These are phyloP conservation scores for Corchorus capsularis DNA, from an alignment of 345 rosid species.

Conservation along the genomic window DNA sequence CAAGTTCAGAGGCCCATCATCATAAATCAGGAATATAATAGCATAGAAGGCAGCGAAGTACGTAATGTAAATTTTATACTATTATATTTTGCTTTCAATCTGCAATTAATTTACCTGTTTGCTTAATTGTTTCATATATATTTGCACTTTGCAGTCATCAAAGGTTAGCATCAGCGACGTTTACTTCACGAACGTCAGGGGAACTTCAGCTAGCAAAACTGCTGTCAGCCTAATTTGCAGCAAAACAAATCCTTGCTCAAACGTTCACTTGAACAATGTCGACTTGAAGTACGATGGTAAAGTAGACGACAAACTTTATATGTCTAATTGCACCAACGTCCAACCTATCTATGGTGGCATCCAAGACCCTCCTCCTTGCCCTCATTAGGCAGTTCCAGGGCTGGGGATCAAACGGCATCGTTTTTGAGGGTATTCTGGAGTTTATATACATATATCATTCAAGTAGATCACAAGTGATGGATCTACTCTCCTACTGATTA, in stretches of 20 bases:
- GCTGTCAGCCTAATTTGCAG: conserved; percentile 57
- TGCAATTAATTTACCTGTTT: neutral
- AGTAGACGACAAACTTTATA: conserved; percentile 18
- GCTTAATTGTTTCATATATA: neutral
- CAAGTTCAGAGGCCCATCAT: conserved; percentile 55
- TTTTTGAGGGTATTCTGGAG: neutral
- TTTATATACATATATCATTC: neutral
- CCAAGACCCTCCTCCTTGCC: conserved; percentile 53
- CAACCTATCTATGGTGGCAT: conserved; percentile 29
- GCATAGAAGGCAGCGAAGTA: conserved; percentile 14
- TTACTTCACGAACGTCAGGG: conserved; percentile 44
- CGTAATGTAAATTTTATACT: conserved; percentile 10
- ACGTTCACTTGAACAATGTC: conserved; percentile 39
- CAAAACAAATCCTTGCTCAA: conserved; percentile 44
- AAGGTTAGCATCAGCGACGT: conserved; percentile 45
- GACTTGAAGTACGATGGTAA: conserved; percentile 37
- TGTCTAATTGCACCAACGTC: conserved; percentile 41
- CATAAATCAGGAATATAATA: conserved; percentile 52
- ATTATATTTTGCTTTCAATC: too few relatives aligned
- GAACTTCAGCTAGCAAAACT: conserved; percentile 41
- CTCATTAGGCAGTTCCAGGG: too few relatives aligned
- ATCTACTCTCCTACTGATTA: neutral
- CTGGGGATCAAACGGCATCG: too few relatives aligned
- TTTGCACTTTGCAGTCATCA: conserved; percentile 47
- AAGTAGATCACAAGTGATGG: neutral